Evolutionary conservation across 805 yeast genomes (phyloP), one percentile per base, ranked within the genome.

Genomic region (Hanseniaspora lachancei): DNA sequence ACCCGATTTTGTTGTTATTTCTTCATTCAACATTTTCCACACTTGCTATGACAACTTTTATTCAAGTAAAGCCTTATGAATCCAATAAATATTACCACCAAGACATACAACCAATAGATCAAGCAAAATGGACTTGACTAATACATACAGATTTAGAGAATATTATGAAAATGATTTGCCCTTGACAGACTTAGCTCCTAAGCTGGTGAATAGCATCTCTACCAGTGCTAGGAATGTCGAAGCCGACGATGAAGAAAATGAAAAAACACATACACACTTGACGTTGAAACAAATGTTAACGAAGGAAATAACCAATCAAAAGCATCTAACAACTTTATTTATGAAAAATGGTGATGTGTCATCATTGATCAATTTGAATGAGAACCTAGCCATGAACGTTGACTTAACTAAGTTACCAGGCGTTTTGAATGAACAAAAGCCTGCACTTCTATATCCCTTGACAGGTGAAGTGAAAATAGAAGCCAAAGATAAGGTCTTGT

Each of bases 131-230:
- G 47, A 53, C 39, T 46, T 53, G 32, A 38, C 15, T 13, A 53
- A 53, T 12, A 42, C 48, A 10, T 53, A 53, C 23, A 53, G 56
- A 39, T 53, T 43, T 39, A 53, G 56, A 23, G 56, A 53, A 21
- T 53, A 53, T 21, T 53, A 46, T 21, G 56, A 53, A 46, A 93
- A 93, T 67, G 85, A 80, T 63, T 74, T 93, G 24, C 98, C 98
- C 6, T 89, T 96, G 2, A 97, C 97, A 10, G 84, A 91, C 24
- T 76, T 93, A 59, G 88, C 95, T 47, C 97, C 98, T 34, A 87
- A 85, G 66, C 76, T 89, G 57, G 68, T 93, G 54, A 53, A 53
- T 21, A 38, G 50, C 12, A 53, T 53, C 13, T n/a, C 47, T 5
- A 53, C 49, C 13, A 53, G 56, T 34, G 41, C 49, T 2, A 77